Percentiles rank a stretch among this genome's conserved stretches.
phyloP scores from a whole-genome alignment of 78 protist species.

The Protostelium mycophagum region DNA sequence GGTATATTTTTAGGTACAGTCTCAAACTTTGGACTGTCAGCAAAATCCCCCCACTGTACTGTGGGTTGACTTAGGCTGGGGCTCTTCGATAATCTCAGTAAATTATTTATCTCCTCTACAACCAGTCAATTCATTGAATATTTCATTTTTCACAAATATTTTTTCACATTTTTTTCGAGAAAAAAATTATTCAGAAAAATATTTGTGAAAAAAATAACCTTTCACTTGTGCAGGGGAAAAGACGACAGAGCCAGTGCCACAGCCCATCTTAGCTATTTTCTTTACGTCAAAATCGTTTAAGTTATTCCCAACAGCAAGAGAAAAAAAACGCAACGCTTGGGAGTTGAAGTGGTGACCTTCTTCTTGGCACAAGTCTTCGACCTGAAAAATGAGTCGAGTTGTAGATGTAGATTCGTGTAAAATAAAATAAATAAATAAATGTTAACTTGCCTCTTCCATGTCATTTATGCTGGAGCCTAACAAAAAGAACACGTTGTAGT shows the following conservation, averaged over 20 bases:
- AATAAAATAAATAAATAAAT: no score
- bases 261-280: not conserved
- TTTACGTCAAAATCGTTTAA: not conserved
- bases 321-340: not conserved
- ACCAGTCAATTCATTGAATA: no score
- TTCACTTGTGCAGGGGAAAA: not conserved
- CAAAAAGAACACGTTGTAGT: not conserved
- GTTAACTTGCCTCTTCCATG: no score
- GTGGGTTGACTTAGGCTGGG: not conserved
- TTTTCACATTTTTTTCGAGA: no score
- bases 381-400: no score
- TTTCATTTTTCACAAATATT: no score
- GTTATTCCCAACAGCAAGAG: not conserved
- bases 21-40: not conserved
- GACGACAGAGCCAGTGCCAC: not conserved
- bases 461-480: not conserved
- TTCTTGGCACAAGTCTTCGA: not conserved
- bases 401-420: no score
- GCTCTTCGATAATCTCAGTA: not conserved
- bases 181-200: no score
- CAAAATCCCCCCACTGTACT: not conserved
- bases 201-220: not conserved
- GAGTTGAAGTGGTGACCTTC: not conserved
- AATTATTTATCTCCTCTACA: not conserved
- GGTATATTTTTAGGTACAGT: not conserved